Evolutionary conservation across 345 rosid genomes (phyloP).

Genomic region (Lepidium aucheri): DNA sequence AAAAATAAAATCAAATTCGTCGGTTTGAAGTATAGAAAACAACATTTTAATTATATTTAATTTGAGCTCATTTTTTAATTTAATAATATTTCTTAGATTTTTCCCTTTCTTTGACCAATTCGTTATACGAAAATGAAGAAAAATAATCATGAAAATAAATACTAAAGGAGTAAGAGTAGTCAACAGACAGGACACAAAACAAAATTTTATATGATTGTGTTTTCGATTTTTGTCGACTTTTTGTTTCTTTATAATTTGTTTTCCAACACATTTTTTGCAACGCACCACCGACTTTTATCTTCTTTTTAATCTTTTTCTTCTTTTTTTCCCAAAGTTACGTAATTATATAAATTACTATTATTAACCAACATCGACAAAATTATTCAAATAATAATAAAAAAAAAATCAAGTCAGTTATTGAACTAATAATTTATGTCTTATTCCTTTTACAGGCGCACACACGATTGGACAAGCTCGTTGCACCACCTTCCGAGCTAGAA

Average conservation of each 20-base stretch:
- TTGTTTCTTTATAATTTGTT: neutral
- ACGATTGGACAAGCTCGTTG: constrained; percentile 81
- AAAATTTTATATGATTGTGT: neutral
- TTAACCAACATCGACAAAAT: neutral
- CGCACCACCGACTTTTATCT: constrained; percentile 12
- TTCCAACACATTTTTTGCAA: constrained; percentile 9
- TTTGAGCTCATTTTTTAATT: too few species aligned
- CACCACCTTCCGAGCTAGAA: constrained; percentile 42
- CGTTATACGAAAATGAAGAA: too few species aligned
- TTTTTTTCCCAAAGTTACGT: neutral
- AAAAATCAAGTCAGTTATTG: neutral
- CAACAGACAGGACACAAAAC: neutral
- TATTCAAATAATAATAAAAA: neutral
- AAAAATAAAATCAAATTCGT: too few species aligned
- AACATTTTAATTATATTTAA: too few species aligned
- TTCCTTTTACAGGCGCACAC: constrained; percentile 44
- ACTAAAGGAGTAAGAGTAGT: neutral
- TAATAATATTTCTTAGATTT: neutral
- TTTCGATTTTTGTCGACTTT: neutral
- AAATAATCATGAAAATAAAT: neutral
- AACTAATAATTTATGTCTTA: neutral
- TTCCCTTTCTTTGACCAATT: neutral
- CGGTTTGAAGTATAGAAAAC: too few species aligned
- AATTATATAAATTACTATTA: neutral
- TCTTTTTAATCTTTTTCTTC: neutral